Base-by-base conservation (phyloP, 768 basidiomycete genomes). In the Lactarius deliciosus region DNA sequence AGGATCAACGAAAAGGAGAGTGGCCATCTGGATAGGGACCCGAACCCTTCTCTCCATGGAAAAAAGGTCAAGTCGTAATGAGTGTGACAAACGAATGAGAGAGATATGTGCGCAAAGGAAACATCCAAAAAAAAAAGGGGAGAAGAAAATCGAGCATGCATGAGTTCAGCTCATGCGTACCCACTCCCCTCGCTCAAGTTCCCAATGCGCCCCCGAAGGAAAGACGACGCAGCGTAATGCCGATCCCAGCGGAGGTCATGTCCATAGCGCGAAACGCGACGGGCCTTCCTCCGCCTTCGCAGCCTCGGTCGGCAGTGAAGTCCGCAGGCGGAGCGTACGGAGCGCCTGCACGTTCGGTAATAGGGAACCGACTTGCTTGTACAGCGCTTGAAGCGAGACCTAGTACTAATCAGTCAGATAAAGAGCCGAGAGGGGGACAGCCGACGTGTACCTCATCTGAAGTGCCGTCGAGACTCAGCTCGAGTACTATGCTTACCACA, bases 221-320 rank as follows among this genome's bases (percentile, higher is more conserved):
- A 77, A 77, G 5, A 72, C 68, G 57, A 75, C 75, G 34, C 32
- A 36, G 11, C 68, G 59, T 15, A 77, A 66, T 32, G 63, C 57
- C 9, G 72, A 66, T 28, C 75, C 75, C 63, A 66, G 61, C 43
- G 71, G 70, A 40, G 69, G 58, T 73, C 76, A 76, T 20, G 65
- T 64, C 63, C 60, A 71, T 25, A 76, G 66, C 63, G 72, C 70
- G 30, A 70, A 63, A 36, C 75, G 70, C 64, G 75, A 73, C 40
- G 70, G 73, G 34, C 60, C 54, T 50, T 64, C 57, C 74, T 78
- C 71, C 78, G 80, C 72, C 78, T 81, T 41, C 0, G 32, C 40
- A 63, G 78, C 25, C 65, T 80, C 74, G 71, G 80, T 11, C 74
- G 81, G 64, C 69, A 80, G 57, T 74, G 76, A 10, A 80, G 81